Evolutionary conservation across 495 filamentous ascomycete species (phyloP), one percentile per base, ranked within the genome.

Genomic region (Hyaloscypha hepaticicola): DNA sequence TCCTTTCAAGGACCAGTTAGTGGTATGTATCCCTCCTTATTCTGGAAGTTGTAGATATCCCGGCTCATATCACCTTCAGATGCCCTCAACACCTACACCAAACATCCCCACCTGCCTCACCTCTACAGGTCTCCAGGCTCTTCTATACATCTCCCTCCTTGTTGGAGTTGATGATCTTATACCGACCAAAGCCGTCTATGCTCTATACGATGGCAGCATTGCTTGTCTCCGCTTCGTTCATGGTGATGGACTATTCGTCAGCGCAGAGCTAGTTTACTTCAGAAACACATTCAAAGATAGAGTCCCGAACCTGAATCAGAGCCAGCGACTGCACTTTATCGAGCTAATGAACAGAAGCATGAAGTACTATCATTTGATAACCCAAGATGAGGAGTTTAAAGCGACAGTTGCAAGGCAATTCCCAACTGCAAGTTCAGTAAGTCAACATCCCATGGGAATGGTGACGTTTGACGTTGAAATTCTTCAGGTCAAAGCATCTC

Each of bases 141-240:
- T 63, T 11, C 60, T 49, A 24, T 55, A 52, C 51, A 63, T 55
- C 33, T 27, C 48, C 7, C 21, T 22, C 3, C 8, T 63, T 4
- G 7, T 31, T 16, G 60, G 60, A 16, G 38, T 63, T 25, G 60
- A 63, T 29, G 51, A 19, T 12, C 5, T 22, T n/a, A 33, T 16
- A 11, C 60, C 60, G 5, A 63, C 60, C 7, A 63, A 63, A 41
- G 48, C 48, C 21, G 51, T 63, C 19, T 63, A 63, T 38, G 60
- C 60, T 7, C 7, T 63, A 4, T 63, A 53, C 25, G 60, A 63
- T 21, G 27, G 49, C 16, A 2, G 6, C 9, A 52, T 34, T 7
- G 21, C 59, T n/a, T 11, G 59, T 24, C 11, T 61, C 22, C 59
- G 59, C 28, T 61, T 50, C 48, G 59, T 61, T 45, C 41, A 61